Conservation (phyloP, 108 stramenopile species). For the Pseudonitzschia delicatissima region DNA sequence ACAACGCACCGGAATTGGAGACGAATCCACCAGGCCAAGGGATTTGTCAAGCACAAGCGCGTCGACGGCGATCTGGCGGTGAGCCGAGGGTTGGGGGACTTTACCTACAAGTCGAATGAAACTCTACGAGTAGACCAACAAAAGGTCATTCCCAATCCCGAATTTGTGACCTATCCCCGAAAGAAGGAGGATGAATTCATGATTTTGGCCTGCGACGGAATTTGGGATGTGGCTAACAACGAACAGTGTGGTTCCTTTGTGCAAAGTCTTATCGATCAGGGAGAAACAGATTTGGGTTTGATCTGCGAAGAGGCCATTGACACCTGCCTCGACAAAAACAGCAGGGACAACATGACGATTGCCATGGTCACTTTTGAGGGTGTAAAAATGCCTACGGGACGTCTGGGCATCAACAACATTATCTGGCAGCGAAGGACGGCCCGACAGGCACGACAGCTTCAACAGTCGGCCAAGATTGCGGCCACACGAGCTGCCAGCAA, state of each 20-base stretch:
- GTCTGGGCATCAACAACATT: conserved; percentile 25
- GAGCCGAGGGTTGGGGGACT: conserved; percentile 93
- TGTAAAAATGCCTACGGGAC: conserved; percentile 13
- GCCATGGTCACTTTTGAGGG: conserved; percentile 35
- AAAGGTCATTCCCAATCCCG: conserved; percentile 82
- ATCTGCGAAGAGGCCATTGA: conserved; percentile 86
- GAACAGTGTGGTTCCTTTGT: conserved; percentile 83
- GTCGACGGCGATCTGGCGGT: conserved; percentile 98
- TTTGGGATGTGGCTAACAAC: conserved; percentile 88
- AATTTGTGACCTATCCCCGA: conserved; percentile 60
- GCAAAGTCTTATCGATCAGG: conserved; percentile 50
- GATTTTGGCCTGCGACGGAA: conserved; percentile 88
- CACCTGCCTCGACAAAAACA: conserved; percentile 67
- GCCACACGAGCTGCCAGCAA: conserved; percentile 25
- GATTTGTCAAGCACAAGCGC: conserved; percentile 77
- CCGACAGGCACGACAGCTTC: conserved; percentile 25
- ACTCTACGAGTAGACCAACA: conserved; percentile 52
- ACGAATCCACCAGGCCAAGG: conserved; percentile 74
- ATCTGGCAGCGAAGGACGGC: conserved; percentile 36
- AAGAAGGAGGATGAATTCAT: conserved; percentile 74
- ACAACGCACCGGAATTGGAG: conserved; percentile 60
- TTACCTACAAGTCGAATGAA: conserved; percentile 58
- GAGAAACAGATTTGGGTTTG: conserved; percentile 64
- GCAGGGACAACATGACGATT: conserved; percentile 84
- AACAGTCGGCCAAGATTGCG: conserved; percentile 22